Evolutionary conservation across 179 eudicot species (phyloP).

Genomic region (Carnegiea gigantea): DNA sequence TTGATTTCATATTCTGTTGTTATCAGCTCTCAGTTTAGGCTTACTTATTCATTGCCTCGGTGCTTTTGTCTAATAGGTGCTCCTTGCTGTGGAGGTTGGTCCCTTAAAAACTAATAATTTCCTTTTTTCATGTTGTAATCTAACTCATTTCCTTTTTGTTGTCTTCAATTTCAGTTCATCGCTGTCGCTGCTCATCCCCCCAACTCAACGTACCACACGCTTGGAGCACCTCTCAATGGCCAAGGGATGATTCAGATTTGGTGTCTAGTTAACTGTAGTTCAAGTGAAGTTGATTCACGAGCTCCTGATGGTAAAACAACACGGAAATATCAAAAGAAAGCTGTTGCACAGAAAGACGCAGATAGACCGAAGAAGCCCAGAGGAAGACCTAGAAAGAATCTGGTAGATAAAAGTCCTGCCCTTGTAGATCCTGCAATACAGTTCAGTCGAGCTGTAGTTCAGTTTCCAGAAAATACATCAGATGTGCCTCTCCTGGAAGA

Average conservation of each 20-base stretch:
- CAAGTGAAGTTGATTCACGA: slow-evolving; percentile 33
- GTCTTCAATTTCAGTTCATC: slow-evolving; percentile 53
- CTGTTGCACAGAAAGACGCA: slow-evolving; percentile 21
- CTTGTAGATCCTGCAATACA: slow-evolving; percentile 20
- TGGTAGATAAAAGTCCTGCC: slow-evolving; percentile 20
- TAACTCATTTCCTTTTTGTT: slow-evolving; percentile 12
- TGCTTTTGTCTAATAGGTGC: no score
- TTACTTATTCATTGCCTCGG: neutral
- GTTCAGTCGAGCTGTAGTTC: slow-evolving; percentile 32
- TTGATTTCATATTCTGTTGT: neutral
- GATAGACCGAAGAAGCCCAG: slow-evolving; percentile 38
- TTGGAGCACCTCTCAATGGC: slow-evolving; percentile 71
- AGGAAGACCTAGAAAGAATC: slow-evolving; percentile 51
- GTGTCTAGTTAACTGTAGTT: slow-evolving; percentile 48
- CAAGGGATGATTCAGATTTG: slow-evolving; percentile 91
- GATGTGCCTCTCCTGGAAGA: slow-evolving; percentile 21
- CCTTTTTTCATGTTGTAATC: neutral
- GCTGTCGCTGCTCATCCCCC: slow-evolving; percentile 99
- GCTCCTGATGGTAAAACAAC: slow-evolving; percentile 32
- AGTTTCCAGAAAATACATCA: slow-evolving; percentile 21
- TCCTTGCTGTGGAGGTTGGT: neutral
- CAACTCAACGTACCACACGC: slow-evolving; percentile 82
- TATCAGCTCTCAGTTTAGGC: neutral
- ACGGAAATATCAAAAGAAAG: slow-evolving; percentile 24
- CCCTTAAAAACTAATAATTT: neutral